Conservation (phyloP, 2,329 filamentous ascomycete species). For the Acrocalymma vagum region DNA sequence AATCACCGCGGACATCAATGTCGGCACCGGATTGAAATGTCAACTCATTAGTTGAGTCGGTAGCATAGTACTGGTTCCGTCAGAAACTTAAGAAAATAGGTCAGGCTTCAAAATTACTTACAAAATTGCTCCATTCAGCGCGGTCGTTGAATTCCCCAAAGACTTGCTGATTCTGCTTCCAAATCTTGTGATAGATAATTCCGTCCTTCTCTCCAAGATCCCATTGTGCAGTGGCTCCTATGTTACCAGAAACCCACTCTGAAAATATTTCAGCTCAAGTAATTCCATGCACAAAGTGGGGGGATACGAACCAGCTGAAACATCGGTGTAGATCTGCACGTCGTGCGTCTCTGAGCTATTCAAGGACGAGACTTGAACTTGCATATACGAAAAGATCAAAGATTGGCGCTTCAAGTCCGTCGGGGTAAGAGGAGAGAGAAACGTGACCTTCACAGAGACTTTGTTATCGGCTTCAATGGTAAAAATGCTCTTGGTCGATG, state of each 20-base stretch:
- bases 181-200: constrained; percentile 69
- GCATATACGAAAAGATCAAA: constrained; percentile 74
- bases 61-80: constrained; percentile 56
- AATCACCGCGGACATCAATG: constrained; percentile 55
- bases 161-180: constrained; percentile 55
- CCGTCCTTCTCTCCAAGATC: constrained; percentile 55
- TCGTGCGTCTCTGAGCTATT: constrained; percentile 70
- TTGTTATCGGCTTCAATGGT: constrained; percentile 69
- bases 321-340: constrained; percentile 77
- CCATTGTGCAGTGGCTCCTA: constrained; percentile 67
- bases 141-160: constrained; percentile 59
- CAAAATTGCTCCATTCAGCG: constrained; percentile 61
- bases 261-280: constrained; percentile 19
- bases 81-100: background rate
- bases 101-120: constrained; percentile 9
- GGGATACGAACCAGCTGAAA: constrained; percentile 67
- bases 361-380: constrained; percentile 68
- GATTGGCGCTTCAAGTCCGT: constrained; percentile 73
- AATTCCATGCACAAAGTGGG: constrained; percentile 5
- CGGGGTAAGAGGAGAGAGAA: constrained; percentile 74
- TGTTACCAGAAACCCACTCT: constrained; percentile 78
- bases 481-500: constrained; percentile 76
- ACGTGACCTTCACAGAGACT: constrained; percentile 72
- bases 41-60: constrained; percentile 50
- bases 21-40: constrained; percentile 59